phyloP scores from a whole-genome alignment of 2,329 filamentous ascomycete genomes.

The Gliomastix tumulicola region DNA sequence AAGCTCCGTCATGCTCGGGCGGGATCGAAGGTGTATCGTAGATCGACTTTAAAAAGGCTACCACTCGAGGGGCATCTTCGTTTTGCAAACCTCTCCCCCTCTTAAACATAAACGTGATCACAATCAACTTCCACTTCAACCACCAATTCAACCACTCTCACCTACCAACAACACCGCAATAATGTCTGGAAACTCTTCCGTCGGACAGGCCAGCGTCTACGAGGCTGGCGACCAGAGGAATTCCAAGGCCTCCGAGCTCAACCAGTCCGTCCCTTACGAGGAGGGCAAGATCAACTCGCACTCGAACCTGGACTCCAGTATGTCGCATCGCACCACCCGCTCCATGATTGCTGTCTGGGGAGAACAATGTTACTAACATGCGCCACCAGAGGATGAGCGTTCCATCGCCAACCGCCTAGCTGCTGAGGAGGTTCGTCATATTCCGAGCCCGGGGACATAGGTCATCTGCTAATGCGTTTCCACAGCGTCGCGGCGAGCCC shows the following conservation, averaged over 20 bases:
- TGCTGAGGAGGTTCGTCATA: slow-evolving; percentile 46
- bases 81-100: too few relatives aligned
- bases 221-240: slow-evolving; percentile 74
- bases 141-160: too few relatives aligned
- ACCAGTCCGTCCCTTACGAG: slow-evolving; percentile 60
- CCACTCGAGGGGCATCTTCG: too few relatives aligned
- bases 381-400: slow-evolving; percentile 56
- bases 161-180: slow-evolving; percentile 8
- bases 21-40: too few relatives aligned
- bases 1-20: too few relatives aligned
- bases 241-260: slow-evolving; percentile 41
- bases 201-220: slow-evolving; percentile 61
- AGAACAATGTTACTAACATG: slow-evolving; percentile 12
- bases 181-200: slow-evolving; percentile 47
- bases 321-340: slow-evolving; percentile 10
- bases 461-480: slow-evolving; percentile 11
- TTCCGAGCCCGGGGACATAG: slow-evolving; percentile 38
- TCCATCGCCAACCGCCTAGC: slow-evolving; percentile 66
- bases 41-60: too few relatives aligned
- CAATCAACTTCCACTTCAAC: too few relatives aligned
- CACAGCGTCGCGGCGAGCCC: slow-evolving; percentile 27
- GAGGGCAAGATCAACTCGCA: slow-evolving; percentile 69
- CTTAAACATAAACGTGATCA: too few relatives aligned
- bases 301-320: slow-evolving; percentile 64
- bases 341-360: neutral